Base-by-base conservation (phyloP, 164 flowering plant species). In the Aristolochia fimbriata region DNA sequence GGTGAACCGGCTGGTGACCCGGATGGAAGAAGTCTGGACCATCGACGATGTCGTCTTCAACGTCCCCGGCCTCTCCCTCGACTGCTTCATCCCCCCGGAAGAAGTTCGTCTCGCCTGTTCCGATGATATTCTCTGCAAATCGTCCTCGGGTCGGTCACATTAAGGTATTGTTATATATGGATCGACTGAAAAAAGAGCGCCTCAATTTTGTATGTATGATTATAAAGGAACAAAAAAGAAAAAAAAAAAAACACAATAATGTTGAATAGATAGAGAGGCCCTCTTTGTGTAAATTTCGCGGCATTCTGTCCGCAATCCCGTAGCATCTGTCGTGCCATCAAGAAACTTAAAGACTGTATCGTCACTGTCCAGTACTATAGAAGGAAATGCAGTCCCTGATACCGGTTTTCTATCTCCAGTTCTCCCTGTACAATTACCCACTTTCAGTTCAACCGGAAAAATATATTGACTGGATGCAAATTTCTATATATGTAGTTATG, bases 11-110 rank as follows among this genome's bases (percentile, higher is more conserved):
- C 62, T 68, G 5, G 62, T 82, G 49, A 80, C 87, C 0, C 70
- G 86, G 60, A 78, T 88, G 91, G 87, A 84, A 59, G 96, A 88
- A 73, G 67, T 60, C 0, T 88, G 90, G 85, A 59, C 65, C n/a
- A 84, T 88, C 12, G 96, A 88, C 68, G 96, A 88, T 64, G 41
- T 88, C 0, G 84, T 86, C 1, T 84, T 84, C 63, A 83, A 88
- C 45, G 93, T 88, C 11, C 82, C 79, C 0, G 96, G 93, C 1
- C 76, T 88, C 9, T 84, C 93, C 1, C 30, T 78, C 25, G 91
- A 88, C 57, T 77, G 83, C 58, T 88, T 88, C 67, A 84, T 86
- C 57, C 87, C 89, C 15, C 96, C 96, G 0, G 74, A 74, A 56
- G 90, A 86, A 56, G 65, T 88, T 15, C 77, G 72, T 52, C 73